Percentiles rank a stretch among this genome's conserved stretches.
Evolutionary conservation across 2,329 filamentous ascomycete species (phyloP).

Genomic region (Sphaerulina vaccinii): DNA sequence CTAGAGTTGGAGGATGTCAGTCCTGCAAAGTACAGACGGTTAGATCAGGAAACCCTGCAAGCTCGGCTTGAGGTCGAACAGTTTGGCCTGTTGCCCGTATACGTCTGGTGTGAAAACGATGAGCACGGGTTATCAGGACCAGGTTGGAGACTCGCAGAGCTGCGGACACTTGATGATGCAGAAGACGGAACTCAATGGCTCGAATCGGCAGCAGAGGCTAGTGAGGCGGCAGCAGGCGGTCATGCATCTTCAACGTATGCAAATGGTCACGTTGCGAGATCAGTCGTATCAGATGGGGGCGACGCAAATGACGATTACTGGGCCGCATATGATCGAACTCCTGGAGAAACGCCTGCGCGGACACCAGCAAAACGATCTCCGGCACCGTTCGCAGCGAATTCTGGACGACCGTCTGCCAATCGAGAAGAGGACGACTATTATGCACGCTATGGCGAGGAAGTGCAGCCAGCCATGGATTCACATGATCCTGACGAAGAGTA

Average conservation of each 20-base stretch:
- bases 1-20: conserved; percentile 71
- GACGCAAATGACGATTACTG: conserved; percentile 72
- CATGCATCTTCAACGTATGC: conserved; percentile 9
- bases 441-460: conserved; percentile 68
- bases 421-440: conserved; percentile 68
- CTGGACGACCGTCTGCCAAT: conserved; percentile 30
- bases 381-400: conserved; percentile 47
- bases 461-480: conserved; percentile 77
- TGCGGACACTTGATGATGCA: conserved; percentile 57
- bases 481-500: conserved; percentile 75
- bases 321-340: conserved; percentile 73
- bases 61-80: conserved; percentile 62
- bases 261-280: conserved; percentile 19
- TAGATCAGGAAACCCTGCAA: conserved; percentile 75
- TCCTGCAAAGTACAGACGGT: conserved; percentile 61
- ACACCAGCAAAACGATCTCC: conserved; percentile 66
- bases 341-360: conserved; percentile 45
- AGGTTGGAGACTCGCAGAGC: conserved; percentile 72
- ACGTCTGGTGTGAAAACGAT: conserved; percentile 69
- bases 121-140: conserved; percentile 55
- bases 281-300: conserved; percentile 54
- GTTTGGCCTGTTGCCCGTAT: conserved; percentile 62
- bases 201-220: conserved; percentile 59
- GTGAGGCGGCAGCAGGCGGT: conserved; percentile 42
- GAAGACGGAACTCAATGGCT: conserved; percentile 60